Base-by-base conservation (phyloP, 495 filamentous ascomycete species). In the Xylaria bambusicola region DNA sequence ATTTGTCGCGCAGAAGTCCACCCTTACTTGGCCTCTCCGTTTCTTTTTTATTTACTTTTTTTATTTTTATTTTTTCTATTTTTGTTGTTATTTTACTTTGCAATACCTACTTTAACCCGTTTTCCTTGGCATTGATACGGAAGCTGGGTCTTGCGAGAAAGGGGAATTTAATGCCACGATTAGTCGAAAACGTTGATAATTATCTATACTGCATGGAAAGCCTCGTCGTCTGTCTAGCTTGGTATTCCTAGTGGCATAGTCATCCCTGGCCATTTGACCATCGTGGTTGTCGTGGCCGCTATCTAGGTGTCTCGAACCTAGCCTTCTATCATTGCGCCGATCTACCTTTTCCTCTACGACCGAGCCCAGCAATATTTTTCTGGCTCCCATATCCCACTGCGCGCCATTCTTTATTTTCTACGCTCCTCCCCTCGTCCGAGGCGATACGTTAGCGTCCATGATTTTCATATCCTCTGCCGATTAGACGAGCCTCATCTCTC, bases 391-490 rank as follows among this genome's bases (percentile, higher is more conserved):
- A 29, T 27, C 17, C 24, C 23, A 6, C 17, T 40, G 24, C 18
- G 15, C 24, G n/a, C 29, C 17, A 13, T 31, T 31, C 51, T 41
- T 49, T 44, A 33, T 18, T 42, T 33, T 41, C 52, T 63, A 52
- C 41, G 56, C 64, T 56, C 9, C 21, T 42, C 38, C 35, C 52
- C 62, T 56, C 41, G 56, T 66, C 59, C 9, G 52, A 61, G 61
- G 60, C 65, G 45, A 63, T 46, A 64, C 54, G 50, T 47, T 42
- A 68, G 67, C 70, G 69, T 71, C 73, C 77, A 79, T 81, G 78
- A 72, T 66, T 77, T 62, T 68, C 68, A 64, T 62, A 70, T 40
- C 52, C 44, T 58, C 62, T 58, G 61, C 63, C 64, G 68, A 66
- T 56, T 69, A 70, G 70, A 75, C 66, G 56, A 70, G 66, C 60